phyloP scores from a whole-genome alignment of 192 early-diverging fungal species.

The Coemansia sp. region DNA sequence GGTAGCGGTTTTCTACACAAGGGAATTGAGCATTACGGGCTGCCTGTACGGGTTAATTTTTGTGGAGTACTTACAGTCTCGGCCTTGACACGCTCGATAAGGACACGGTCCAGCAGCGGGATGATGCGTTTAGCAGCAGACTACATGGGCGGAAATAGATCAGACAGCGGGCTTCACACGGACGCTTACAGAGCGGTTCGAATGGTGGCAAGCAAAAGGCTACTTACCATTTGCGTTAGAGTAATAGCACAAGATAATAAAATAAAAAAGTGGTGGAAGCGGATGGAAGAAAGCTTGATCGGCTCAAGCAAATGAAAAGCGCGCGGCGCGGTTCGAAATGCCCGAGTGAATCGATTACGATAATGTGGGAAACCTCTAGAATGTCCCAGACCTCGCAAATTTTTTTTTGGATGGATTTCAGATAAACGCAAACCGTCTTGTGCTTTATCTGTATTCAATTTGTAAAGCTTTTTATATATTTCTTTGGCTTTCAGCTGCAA shows the following conservation, averaged over 20 bases:
- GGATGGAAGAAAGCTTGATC: neutral
- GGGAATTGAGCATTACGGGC: neutral
- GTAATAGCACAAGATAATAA: conserved; percentile 1
- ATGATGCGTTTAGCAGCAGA: conserved; percentile 77
- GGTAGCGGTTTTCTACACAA: conserved; percentile 81
- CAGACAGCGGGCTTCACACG: neutral
- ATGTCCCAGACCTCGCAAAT: conserved; percentile 16
- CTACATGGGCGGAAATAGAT: conserved; percentile 8
- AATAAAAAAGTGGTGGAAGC: neutral
- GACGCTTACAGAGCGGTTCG: neutral
- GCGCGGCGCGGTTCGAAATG: neutral
- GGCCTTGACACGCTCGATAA: conserved; percentile 96
- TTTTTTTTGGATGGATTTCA: neutral
- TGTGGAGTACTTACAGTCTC: conserved; percentile 46
- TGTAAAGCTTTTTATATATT: too few species aligned
- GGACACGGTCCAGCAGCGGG: conserved; percentile 96
- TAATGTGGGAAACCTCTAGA: conserved; percentile 27
- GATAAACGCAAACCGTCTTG: too few species aligned
- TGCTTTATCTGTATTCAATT: too few species aligned
- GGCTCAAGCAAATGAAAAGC: neutral
- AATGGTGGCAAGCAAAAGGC: neutral
- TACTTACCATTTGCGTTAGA: conserved; percentile 8
- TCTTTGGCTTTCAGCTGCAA: too few species aligned
- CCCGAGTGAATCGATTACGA: conserved; percentile 9
- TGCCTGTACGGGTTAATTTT: neutral